A percentile compares a stretch with the other conserved stretches of the same genome.
Evolutionary conservation across 306 rosid genomes (phyloP).

Genomic region (Medicago ruthenica): DNA sequence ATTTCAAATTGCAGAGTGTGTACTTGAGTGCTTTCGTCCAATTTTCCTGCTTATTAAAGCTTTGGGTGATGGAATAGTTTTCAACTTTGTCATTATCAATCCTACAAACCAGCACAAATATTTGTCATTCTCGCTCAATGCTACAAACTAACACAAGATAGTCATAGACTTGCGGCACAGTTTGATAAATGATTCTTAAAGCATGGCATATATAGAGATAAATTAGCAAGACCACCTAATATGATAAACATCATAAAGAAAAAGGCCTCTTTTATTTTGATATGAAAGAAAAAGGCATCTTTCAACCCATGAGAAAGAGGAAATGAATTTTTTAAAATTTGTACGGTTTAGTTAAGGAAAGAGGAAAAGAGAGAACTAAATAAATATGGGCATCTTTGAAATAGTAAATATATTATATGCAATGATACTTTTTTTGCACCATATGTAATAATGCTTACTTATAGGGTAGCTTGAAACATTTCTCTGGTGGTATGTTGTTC

Average conservation of each 20-base stretch:
- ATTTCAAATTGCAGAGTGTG: conserved; percentile 94
- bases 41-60: conserved; percentile 95
- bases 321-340: too few relatives aligned
- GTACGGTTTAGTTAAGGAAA: too few relatives aligned
- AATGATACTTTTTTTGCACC: conserved; percentile 43
- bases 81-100: conserved; percentile 93
- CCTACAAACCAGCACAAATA: conserved; percentile 55
- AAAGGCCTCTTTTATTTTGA: too few relatives aligned
- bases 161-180: background rate
- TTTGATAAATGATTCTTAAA: conserved; percentile 18
- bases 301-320: too few relatives aligned
- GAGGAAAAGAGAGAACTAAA: too few relatives aligned
- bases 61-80: conserved; percentile 88
- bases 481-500: conserved; percentile 89
- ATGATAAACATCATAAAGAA: background rate
- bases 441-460: conserved; percentile 67
- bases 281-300: too few relatives aligned
- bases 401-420: background rate
- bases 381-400: too few relatives aligned
- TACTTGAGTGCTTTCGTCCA: conserved; percentile 98
- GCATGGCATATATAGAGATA: conserved; percentile 8
- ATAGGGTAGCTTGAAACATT: conserved; percentile 90
- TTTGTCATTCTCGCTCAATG: conserved; percentile 38
- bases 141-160: conserved; percentile 7
- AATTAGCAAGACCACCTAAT: background rate